Conservation (phyloP, 169 alveolate species). For the Eimeria necatrix region DNA sequence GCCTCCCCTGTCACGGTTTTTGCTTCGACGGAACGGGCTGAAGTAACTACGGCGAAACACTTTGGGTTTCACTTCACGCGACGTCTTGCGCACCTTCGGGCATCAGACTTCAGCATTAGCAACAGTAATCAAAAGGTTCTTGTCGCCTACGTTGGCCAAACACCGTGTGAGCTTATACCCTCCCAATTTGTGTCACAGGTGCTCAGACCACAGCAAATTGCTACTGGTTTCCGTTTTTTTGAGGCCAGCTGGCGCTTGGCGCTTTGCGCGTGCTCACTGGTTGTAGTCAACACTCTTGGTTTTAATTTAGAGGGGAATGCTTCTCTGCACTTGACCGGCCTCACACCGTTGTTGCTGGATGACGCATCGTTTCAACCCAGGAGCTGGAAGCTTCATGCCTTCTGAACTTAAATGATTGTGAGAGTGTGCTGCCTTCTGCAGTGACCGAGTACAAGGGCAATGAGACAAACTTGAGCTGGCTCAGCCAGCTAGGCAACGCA, state of each 20-base stretch:
- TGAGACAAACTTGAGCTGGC: constrained; percentile 66
- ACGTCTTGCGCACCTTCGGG: constrained; percentile 49
- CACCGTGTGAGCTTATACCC: constrained; percentile 40
- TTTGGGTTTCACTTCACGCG: constrained; percentile 75
- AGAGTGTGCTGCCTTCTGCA: neutral
- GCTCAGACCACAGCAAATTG: too few species aligned
- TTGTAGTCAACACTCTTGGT: too few species aligned
- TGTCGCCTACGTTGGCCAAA: constrained; percentile 56
- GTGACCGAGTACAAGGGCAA: constrained; percentile 60
- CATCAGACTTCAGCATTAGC: constrained; percentile 65
- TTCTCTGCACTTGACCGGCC: too few species aligned
- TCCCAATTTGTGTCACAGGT: too few species aligned
- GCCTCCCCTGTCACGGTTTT: constrained; percentile 59
- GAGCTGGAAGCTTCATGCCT: neutral
- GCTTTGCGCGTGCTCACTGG: too few species aligned
- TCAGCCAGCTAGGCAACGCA: constrained; percentile 60
- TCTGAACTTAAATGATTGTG: neutral
- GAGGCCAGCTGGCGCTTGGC: too few species aligned
- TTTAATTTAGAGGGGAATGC: too few species aligned
- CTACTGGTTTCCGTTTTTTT: too few species aligned
- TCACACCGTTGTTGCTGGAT: too few species aligned
- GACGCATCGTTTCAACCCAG: neutral
- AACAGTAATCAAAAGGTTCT: constrained; percentile 58
- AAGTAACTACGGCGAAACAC: constrained; percentile 67
- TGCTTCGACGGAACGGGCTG: constrained; percentile 63